These are phyloP conservation scores for Ophidiomyces ophidiicola DNA, from an alignment of 2,329 filamentous ascomycete species.

Conservation along the genomic window DNA sequence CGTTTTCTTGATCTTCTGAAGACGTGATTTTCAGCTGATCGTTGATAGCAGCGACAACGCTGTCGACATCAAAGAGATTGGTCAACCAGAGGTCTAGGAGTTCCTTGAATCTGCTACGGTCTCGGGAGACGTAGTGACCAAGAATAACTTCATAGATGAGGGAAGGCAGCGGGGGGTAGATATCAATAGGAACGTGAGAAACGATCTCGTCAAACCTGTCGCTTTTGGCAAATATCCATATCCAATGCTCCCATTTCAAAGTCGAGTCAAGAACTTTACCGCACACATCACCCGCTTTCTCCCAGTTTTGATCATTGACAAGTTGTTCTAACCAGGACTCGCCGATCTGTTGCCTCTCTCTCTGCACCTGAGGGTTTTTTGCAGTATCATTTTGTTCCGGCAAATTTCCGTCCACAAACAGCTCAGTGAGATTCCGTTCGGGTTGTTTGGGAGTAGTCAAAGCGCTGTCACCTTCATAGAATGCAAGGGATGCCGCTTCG, in stretches of 20 bases:
- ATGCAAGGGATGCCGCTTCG: slow-evolving; percentile 43
- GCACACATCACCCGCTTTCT: slow-evolving; percentile 63
- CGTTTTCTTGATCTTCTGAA: slow-evolving; percentile 62
- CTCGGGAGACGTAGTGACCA: slow-evolving; percentile 70
- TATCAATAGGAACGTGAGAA: slow-evolving; percentile 64
- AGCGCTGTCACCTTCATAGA: slow-evolving; percentile 27
- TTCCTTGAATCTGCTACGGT: slow-evolving; percentile 63
- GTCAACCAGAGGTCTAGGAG: slow-evolving; percentile 73
- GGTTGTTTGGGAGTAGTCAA: slow-evolving; percentile 25
- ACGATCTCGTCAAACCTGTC: slow-evolving; percentile 84
- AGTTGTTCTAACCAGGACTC: slow-evolving; percentile 89
- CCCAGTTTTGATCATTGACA: slow-evolving; percentile 63
- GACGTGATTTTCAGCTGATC: slow-evolving; percentile 67
- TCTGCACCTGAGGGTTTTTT: slow-evolving; percentile 55
- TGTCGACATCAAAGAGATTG: slow-evolving; percentile 68
- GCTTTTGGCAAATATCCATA: slow-evolving; percentile 78
- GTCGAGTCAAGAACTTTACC: slow-evolving; percentile 70
- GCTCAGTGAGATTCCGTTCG: slow-evolving; percentile 46
- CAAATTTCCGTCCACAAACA: slow-evolving; percentile 59
- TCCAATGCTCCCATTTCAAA: slow-evolving; percentile 87
- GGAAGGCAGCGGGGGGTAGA: slow-evolving; percentile 65
- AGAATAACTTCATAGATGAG: slow-evolving; percentile 82
- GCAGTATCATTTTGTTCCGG: background rate
- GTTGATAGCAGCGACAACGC: slow-evolving; percentile 65
- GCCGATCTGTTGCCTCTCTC: slow-evolving; percentile 80